Evolutionary conservation across 495 filamentous ascomycete species (phyloP).

Genomic region (Aspergillus coremiiformis): DNA sequence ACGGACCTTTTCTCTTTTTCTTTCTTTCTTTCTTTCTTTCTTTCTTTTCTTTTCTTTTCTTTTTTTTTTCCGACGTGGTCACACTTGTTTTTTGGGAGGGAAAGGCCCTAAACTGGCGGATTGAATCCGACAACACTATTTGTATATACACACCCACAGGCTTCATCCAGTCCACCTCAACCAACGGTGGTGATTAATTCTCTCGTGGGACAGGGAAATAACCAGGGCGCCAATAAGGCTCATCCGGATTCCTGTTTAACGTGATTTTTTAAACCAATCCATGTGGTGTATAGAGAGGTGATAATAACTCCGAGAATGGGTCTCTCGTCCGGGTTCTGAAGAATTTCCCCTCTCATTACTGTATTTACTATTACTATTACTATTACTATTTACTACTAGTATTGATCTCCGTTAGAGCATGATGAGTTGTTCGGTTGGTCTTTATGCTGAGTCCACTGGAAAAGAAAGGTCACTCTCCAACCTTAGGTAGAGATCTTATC

Average conservation of each 20-base stretch:
- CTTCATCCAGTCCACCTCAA: not conserved
- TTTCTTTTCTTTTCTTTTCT: too few relatives aligned
- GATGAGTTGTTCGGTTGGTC: not conserved
- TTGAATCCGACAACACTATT: not conserved
- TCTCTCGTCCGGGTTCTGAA: not conserved
- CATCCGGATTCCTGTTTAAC: not conserved
- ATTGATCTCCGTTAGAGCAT: too few relatives aligned
- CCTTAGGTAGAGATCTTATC: conserved; percentile 11
- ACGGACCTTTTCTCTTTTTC: not conserved
- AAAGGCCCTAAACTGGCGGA: not conserved
- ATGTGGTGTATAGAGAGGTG: not conserved
- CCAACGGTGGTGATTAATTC: not conserved
- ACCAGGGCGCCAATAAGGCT: not conserved
- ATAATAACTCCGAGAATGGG: not conserved
- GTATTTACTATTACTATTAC: too few relatives aligned
- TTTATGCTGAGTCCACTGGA: conserved; percentile 2
- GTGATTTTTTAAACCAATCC: not conserved
- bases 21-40: too few relatives aligned
- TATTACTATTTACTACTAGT: too few relatives aligned
- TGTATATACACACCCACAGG: not conserved
- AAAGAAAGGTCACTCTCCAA: not conserved
- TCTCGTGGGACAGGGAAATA: not conserved
- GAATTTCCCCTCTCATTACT: not conserved
- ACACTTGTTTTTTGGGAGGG: not conserved
- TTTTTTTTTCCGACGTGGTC: not conserved